phyloP scores from a whole-genome alignment of 2,329 filamentous ascomycete species.

The Phoma herbarum region DNA sequence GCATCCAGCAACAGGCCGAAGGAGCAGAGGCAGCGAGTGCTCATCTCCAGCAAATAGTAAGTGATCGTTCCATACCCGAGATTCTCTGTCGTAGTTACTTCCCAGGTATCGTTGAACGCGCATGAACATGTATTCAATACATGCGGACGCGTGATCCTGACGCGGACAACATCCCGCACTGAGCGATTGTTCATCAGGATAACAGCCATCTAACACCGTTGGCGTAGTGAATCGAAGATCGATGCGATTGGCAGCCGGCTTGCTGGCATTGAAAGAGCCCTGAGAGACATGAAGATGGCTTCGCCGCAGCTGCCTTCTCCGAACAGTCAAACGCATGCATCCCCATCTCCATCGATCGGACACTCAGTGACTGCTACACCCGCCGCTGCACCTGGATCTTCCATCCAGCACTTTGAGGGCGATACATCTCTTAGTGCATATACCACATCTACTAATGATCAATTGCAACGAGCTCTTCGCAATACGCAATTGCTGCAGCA shows the following conservation, averaged over 20 bases:
- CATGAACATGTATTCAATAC: not conserved
- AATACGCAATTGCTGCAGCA: slow-evolving; percentile 16
- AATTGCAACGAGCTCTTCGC: slow-evolving; percentile 16
- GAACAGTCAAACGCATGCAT: not conserved
- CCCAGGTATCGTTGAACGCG: not conserved
- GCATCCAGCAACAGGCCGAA: slow-evolving; percentile 41
- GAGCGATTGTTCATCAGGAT: not conserved
- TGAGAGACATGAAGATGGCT: slow-evolving; percentile 23
- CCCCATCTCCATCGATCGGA: slow-evolving; percentile 12
- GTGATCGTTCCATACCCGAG: not conserved
- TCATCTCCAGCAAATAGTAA: slow-evolving; percentile 53
- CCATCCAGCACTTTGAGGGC: slow-evolving; percentile 32
- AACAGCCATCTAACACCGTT: not conserved
- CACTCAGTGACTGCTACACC: slow-evolving; percentile 47
- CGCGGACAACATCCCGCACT: not conserved
- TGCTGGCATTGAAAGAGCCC: slow-evolving; percentile 40
- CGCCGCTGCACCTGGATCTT: slow-evolving; percentile 38
- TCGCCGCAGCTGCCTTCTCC: slow-evolving; percentile 1
- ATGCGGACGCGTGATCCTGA: not conserved
- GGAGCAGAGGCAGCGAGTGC: slow-evolving; percentile 36
- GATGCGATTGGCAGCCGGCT: slow-evolving; percentile 44
- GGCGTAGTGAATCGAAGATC: slow-evolving; percentile 50
- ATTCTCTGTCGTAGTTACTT: not conserved
- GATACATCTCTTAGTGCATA: slow-evolving; percentile 21
- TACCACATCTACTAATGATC: slow-evolving; percentile 18